Evolutionary conservation across 2,329 filamentous ascomycete genomes (phyloP), one percentile per base, ranked within the genome.

Genomic region (Xylariaceae sp.): DNA sequence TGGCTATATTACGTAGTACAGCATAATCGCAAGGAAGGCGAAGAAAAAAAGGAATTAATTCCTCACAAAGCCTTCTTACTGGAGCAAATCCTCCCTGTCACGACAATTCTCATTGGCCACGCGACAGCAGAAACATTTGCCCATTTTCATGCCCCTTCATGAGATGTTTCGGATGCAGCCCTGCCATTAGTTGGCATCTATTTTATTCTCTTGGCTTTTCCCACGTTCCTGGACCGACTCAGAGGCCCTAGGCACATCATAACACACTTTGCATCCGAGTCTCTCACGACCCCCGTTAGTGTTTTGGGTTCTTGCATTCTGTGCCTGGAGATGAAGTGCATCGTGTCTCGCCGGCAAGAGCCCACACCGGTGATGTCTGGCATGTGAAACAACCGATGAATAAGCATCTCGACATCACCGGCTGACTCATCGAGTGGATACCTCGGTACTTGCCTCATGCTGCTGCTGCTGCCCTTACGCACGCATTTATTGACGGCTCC

Each of bases 131-230:
- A 35, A 17, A 23, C 39, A 6, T 13, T 37, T 51, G 17, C 23
- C 45, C 23, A 3, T 49, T 39, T 42, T 49, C 42, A 48, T 56
- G 17, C 37, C 37, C 3, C 11, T 42, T 13, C 37, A 42, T 42
- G 37, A 42, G 37, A 42, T 42, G 35, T 54, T 55, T 56, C 45
- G 49, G 56, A 34, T 59, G 60, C 58, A 61, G 56, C 60, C 60
- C 58, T 56, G 55, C 47, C 57, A 13, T 60, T 51, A 58, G 57
- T 64, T 62, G 57, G 56, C 59, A 50, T 42, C 37, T 13, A 30
- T 30, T 30, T 30, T 30, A 30, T 30, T 30, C 17, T 56, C 53
- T 53, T 51, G 45, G 57, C 57, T 53, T 61, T 63, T 58, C 49
- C 52, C 56, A 57, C 34, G 47, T 53, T 57, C 35, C 51, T 35